Percentiles rank a stretch among this genome's conserved stretches.
Conservation (phyloP, 257 asterid species). For the Gentiana straminea region DNA sequence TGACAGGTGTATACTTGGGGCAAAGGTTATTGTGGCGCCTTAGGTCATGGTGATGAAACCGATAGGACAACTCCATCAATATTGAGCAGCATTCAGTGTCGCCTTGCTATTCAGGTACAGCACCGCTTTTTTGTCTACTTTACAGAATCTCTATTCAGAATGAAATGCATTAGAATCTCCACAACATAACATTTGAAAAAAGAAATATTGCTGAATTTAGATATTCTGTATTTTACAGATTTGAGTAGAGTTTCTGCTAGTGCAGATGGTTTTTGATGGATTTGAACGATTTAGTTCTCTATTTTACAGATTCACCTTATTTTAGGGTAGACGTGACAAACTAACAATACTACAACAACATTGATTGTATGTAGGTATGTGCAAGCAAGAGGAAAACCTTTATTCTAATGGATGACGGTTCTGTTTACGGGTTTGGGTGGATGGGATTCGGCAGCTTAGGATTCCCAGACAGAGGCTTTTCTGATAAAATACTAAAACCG, state of each 20-base stretch:
- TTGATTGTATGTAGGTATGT: slow-evolving; percentile 38
- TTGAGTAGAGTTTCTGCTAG: too few species aligned
- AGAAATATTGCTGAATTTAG: too few species aligned
- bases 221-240: too few species aligned
- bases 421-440: slow-evolving; percentile 75
- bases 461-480: slow-evolving; percentile 47
- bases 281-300: too few species aligned
- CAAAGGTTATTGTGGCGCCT: slow-evolving; percentile 87
- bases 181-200: too few species aligned
- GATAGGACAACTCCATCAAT: slow-evolving; percentile 61
- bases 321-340: too few species aligned
- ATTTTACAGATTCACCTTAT: too few species aligned
- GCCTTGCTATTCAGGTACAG: slow-evolving; percentile 67
- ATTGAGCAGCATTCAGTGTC: slow-evolving; percentile 38
- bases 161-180: too few species aligned
- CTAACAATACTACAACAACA: too few species aligned
- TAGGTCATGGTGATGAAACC: slow-evolving; percentile 76
- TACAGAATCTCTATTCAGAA: too few species aligned
- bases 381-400: slow-evolving; percentile 79
- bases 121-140: too few species aligned
- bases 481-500: slow-evolving; percentile 49
- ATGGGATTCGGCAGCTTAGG: slow-evolving; percentile 87
- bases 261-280: too few species aligned
- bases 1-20: slow-evolving; percentile 82
- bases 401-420: slow-evolving; percentile 58